Percentiles rank a stretch among this genome's conserved stretches.
These are phyloP conservation scores for Lomentospora prolificans DNA, from an alignment of 2,329 filamentous ascomycete genomes.

Conservation along the genomic window DNA sequence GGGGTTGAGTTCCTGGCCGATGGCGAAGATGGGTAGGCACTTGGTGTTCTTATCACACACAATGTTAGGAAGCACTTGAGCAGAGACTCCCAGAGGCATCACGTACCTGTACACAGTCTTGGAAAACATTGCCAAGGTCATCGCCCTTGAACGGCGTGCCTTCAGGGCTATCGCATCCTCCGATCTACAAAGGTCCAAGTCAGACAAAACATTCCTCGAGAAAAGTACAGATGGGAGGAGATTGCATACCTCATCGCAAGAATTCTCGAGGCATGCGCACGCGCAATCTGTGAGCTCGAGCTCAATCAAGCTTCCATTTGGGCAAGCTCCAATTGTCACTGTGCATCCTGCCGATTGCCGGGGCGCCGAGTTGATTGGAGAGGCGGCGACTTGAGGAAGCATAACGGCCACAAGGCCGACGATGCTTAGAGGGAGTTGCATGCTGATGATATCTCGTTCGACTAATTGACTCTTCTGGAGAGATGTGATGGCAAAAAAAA, in stretches of 20 bases:
- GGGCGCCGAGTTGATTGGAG: neutral
- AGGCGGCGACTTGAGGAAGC: neutral
- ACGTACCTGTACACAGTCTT: constrained; percentile 5
- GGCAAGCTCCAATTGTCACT: neutral
- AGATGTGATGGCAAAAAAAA: too few species aligned
- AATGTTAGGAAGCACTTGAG: neutral
- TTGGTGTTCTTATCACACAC: neutral
- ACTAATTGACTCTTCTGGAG: neutral
- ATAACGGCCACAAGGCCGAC: constrained; percentile 1
- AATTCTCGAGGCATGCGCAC: constrained; percentile 4
- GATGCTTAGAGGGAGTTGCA: neutral
- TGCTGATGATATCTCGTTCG: neutral
- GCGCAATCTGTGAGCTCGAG: constrained; percentile 6
- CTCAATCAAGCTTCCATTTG: constrained; percentile 1
- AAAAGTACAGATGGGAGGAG: neutral
- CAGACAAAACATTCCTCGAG: neutral
- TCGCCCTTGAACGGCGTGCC: constrained; percentile 7
- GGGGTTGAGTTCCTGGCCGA: constrained; percentile 4
- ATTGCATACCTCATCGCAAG: constrained; percentile 1
- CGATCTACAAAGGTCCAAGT: neutral
- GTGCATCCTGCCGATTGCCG: neutral
- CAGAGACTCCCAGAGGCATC: too few species aligned
- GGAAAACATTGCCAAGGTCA: neutral
- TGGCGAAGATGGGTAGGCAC: constrained; percentile 3
- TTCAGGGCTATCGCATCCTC: neutral